A percentile compares a stretch with the other conserved stretches of the same genome.
phyloP scores from a whole-genome alignment of 306 rosid genomes.

The Gynostemma pentaphyllum region DNA sequence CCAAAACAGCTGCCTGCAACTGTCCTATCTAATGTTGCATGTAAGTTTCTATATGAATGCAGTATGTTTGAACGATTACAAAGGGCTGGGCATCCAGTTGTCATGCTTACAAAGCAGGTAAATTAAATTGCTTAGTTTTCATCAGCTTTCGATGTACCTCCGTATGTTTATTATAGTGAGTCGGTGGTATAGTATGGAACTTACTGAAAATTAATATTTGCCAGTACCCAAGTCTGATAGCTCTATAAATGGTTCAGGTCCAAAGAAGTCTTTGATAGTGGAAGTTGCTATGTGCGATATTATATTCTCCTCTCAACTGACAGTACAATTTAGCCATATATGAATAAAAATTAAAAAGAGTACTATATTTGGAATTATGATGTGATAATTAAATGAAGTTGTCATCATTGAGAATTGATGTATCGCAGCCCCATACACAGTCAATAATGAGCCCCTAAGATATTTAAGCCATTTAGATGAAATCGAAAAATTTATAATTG shows the following conservation, averaged over 20 bases:
- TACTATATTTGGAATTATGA: background rate
- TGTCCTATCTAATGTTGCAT: constrained; percentile 77
- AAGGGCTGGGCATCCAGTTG: constrained; percentile 87
- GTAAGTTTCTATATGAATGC: constrained; percentile 72
- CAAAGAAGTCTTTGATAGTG: no score
- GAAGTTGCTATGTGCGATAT: no score
- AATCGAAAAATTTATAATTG: no score
- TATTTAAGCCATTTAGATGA: no score
- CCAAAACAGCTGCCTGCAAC: constrained; percentile 99
- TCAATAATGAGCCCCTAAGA: background rate
- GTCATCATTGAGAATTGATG: background rate
- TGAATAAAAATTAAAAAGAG: background rate
- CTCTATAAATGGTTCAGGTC: no score
- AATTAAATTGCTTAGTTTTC: constrained; percentile 8
- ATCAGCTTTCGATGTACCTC: constrained; percentile 7
- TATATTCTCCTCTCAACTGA: background rate
- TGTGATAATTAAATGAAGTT: background rate
- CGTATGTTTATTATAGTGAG: background rate
- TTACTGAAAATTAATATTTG: background rate
- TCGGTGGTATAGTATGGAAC: background rate
- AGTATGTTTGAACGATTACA: constrained; percentile 99
- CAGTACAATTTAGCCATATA: background rate
- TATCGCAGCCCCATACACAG: background rate
- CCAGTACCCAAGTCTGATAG: no score
- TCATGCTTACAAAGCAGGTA: constrained; percentile 91